Base-by-base conservation (phyloP, 192 early-diverging fungal genomes). In the Rhizophagus sp. region DNA sequence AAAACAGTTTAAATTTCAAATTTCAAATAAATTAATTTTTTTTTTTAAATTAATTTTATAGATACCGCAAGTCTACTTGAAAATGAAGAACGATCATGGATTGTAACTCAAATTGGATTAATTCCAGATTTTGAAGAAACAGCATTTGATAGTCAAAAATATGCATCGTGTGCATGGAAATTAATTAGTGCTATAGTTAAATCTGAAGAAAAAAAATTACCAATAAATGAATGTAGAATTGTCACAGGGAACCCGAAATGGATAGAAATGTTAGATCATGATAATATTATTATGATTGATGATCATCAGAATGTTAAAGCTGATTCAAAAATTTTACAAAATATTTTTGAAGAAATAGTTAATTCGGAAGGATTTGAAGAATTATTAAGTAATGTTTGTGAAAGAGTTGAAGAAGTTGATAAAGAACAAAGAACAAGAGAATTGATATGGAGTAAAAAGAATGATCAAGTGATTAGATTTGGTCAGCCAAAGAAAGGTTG, bases 371-470 rank as follows among this genome's bases (percentile, higher is more conserved):
- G 3, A 4, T 78, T 78, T 50, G 76, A 78, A 49, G 76, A 78
- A 1, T 47, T 50, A 36, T 78, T 78, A 33, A 8, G 30, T 13
- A 78, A 78, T 68, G 76, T 78, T 34, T 49, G 50, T 44, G 65
- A 68, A 27, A 61, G 76, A 67, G 65, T 78, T 22, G 76, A 78
- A 67, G 76, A 78, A 39, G 76, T 78, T 12, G 76, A 78, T 50
- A 78, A 78, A 67, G 76, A 78, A 39, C 76, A 78, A 33, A 61
- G 76, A 64, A 78, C 76, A 25, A 78, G 76, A 50, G 76, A 78
- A 50, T 34, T 78, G 12, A 68, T 78, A 36, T 78, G 76, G 76
- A 78, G 76, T 67, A 61, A 34, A 33, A 78, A 78, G 52, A 78
- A 78, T 78, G 76, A 78, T 50, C 76, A 78, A 78, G 61, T 67